These are phyloP conservation scores for Paramyrothecium roridum DNA, from an alignment of 2,329 filamentous ascomycete species.

Conservation along the genomic window DNA sequence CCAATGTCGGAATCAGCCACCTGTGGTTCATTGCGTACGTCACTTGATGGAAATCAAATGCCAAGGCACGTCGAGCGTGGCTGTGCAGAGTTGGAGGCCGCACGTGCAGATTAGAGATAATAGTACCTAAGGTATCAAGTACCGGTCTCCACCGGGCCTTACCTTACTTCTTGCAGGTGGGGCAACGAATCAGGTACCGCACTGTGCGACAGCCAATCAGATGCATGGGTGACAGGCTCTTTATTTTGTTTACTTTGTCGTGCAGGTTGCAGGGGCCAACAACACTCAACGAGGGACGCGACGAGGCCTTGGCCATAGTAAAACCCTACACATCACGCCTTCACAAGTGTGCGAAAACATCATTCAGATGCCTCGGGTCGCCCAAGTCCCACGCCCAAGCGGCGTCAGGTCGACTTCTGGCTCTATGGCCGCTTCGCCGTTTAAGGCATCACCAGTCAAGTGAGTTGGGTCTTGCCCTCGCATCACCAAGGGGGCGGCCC, in stretches of 20 bases:
- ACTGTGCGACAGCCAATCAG: neutral
- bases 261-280: slow-evolving; percentile 12
- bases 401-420: slow-evolving; percentile 44
- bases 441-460: slow-evolving; percentile 56
- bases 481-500: neutral
- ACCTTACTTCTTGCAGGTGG: no score
- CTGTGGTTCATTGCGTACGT: neutral
- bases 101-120: neutral
- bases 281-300: slow-evolving; percentile 14
- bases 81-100: neutral
- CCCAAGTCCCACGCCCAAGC: slow-evolving; percentile 49
- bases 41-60: neutral
- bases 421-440: slow-evolving; percentile 46
- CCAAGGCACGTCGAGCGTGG: neutral
- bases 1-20: neutral
- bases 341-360: slow-evolving; percentile 9
- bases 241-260: slow-evolving; percentile 27
- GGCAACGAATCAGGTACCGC: neutral
- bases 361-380: slow-evolving; percentile 54
- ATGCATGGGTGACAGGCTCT: neutral
- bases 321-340: slow-evolving; percentile 6
- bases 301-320: slow-evolving; percentile 3
- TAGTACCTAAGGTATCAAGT: neutral
- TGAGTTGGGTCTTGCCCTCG: slow-evolving; percentile 34
- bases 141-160: no score